Base-by-base conservation (phyloP, 345 rosid genomes). In the Hibiscus mutabilis region DNA sequence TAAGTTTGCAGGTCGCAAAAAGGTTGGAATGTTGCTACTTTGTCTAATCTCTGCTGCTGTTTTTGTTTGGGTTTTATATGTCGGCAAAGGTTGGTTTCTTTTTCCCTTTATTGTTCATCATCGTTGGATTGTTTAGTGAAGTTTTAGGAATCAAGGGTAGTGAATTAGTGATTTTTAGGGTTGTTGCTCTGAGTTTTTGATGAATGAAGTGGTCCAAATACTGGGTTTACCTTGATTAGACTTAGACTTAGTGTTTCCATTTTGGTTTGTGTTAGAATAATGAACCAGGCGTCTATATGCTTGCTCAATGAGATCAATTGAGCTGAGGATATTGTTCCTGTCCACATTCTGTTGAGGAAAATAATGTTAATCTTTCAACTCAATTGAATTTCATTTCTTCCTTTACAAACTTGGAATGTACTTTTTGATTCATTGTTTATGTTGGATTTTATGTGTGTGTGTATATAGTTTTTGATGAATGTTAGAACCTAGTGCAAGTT, bases 1-100 rank as follows among this genome's bases (percentile, higher is more conserved):
- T 77, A 96, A 96, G 79, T 83, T 89, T 79, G 96, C 89, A 15
- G 98, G 98, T 49, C 91, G 97, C 57, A 96, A 87, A 84, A 92
- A 89, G 79, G 88, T 96, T 5, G 98, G 99, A 74, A 96, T 91
- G 99, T 73, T 89, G 78, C 83, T 96, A 33, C 94, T 96, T 71
- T 91, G 90, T 75, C 46, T 82, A 40, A 83, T 92, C 81, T 92
- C 99, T 6, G 93, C 95, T 14, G 88, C 87, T 2, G 95, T 91
- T 82, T 91, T 92, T 76, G 58, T 86, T 61, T 88, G 96, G 82
- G 96, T 91, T 40, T 78, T 96, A 69, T 92, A 86, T 70, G 85
- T 91, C 53, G 97, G 96, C 19, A 96, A 92, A 92, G 98, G 99
- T 90, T 33, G 47, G 87, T 46, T 75, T n/a, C 37, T 25, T 55